Percentiles rank a stretch among this genome's conserved stretches.
Evolutionary conservation across 805 yeast species (phyloP).

Genomic region (Saturnispora saitoi): DNA sequence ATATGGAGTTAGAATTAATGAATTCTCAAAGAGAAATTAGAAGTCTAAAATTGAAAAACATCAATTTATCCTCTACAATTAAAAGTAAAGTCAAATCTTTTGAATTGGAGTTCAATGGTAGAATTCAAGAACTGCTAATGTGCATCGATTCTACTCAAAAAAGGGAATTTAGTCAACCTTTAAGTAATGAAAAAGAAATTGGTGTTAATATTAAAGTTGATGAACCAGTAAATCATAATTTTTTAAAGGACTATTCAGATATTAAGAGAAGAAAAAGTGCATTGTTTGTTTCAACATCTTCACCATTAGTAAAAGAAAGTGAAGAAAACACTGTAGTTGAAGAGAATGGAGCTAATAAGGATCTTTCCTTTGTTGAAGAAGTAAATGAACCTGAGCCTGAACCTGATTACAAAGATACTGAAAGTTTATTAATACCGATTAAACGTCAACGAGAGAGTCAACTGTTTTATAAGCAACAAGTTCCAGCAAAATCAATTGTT

Average conservation of each 20-base stretch:
- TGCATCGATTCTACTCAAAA: not conserved
- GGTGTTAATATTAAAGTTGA: not conserved
- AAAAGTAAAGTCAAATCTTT: constrained; percentile 10
- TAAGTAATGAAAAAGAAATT: not conserved
- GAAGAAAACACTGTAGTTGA: not conserved
- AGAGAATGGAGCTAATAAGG: not conserved
- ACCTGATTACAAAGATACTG: constrained; percentile 22
- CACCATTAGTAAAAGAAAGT: not conserved
- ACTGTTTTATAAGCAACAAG: constrained; percentile 6
- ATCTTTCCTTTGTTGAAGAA: constrained; percentile 10
- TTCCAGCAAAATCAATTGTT: constrained; percentile 8
- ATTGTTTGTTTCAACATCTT: constrained; percentile 19
- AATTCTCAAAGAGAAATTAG: constrained; percentile 20
- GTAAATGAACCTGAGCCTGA: constrained; percentile 7
- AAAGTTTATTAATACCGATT: constrained; percentile 8
- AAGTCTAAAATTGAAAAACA: constrained; percentile 20
- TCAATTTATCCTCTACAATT: constrained; percentile 11
- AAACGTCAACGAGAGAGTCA: constrained; percentile 8
- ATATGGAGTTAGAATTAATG: constrained; percentile 41
- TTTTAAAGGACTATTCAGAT: not conserved
- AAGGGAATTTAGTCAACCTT: not conserved
- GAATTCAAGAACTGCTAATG: constrained; percentile 2
- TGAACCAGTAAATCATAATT: not conserved
- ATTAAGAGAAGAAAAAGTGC: constrained; percentile 38
- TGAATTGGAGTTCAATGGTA: constrained; percentile 10